Percentiles rank a stretch among this genome's conserved stretches.
Conservation (phyloP, 805 yeast species). For the Yarrowia sp. region DNA sequence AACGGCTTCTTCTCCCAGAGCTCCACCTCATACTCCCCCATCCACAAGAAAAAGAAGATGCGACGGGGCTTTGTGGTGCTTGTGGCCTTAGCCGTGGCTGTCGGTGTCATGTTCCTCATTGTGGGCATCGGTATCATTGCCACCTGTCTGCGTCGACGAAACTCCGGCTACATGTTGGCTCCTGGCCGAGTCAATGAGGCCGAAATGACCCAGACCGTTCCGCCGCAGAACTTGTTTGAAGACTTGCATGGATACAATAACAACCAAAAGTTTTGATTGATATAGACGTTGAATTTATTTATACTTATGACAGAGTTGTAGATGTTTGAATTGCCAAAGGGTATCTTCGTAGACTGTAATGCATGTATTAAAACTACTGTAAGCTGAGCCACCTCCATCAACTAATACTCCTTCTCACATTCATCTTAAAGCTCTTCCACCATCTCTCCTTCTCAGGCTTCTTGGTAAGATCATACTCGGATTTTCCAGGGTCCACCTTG, state of each 20-base stretch:
- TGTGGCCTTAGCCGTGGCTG: conserved; percentile 69
- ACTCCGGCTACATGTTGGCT: conserved; percentile 56
- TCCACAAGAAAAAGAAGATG: conserved; percentile 46
- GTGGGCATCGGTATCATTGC: conserved; percentile 55
- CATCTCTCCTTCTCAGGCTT: conserved; percentile 4
- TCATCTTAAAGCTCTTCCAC: conserved; percentile 3
- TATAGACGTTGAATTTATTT: conserved; percentile 8
- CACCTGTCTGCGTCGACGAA: conserved; percentile 52
- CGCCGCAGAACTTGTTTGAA: conserved; percentile 62
- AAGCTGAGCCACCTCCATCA: neutral
- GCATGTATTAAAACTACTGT: no score
- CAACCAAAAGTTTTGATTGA: conserved; percentile 9
- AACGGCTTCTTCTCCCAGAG: conserved; percentile 47
- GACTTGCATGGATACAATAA: conserved; percentile 48
- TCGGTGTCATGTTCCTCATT: conserved; percentile 58
- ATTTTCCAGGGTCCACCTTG: neutral
- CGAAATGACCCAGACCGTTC: conserved; percentile 67
- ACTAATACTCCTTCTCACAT: neutral
- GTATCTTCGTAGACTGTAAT: no score
- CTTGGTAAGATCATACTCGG: neutral
- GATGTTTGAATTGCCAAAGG: no score
- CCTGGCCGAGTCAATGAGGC: conserved; percentile 65
- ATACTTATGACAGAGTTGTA: neutral
- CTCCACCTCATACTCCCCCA: conserved; percentile 42
- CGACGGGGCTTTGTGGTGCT: conserved; percentile 71